These are phyloP conservation scores for Rhododendron griersonianum DNA, from an alignment of 148 eudicot genomes.

Conservation along the genomic window DNA sequence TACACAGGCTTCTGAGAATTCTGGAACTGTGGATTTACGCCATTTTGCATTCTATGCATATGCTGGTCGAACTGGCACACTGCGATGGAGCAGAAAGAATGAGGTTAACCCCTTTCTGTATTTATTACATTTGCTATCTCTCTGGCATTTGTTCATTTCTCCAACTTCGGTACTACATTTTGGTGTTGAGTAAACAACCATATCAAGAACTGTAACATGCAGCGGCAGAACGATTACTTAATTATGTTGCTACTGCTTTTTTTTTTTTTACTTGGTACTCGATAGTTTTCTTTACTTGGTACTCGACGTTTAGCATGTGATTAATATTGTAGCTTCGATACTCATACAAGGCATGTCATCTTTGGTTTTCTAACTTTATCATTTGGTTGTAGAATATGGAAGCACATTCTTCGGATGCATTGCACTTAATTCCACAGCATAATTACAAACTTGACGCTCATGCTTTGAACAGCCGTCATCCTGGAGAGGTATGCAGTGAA, in stretches of 20 bases:
- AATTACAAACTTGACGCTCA: slow-evolving; percentile 98
- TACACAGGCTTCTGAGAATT: slow-evolving; percentile 49
- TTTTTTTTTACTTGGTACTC: background rate
- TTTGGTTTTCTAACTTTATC: slow-evolving; percentile 16
- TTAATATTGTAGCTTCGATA: too few species aligned
- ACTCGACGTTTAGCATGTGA: too few species aligned
- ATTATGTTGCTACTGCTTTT: background rate
- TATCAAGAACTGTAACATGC: background rate
- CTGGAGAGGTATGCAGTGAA: slow-evolving; percentile 74
- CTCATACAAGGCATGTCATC: background rate
- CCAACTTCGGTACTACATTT: background rate
- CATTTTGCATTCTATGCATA: slow-evolving; percentile 96
- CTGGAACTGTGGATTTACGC: slow-evolving; percentile 74
- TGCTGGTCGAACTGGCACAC: slow-evolving; percentile 80
- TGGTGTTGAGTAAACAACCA: background rate
- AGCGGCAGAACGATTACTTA: background rate
- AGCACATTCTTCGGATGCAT: slow-evolving; percentile 62
- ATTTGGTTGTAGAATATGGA: slow-evolving; percentile 56
- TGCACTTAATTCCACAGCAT: slow-evolving; percentile 91
- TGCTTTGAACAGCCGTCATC: slow-evolving; percentile 86
- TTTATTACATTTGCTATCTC: slow-evolving; percentile 2
- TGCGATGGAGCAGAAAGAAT: slow-evolving; percentile 79
- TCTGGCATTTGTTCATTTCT: background rate
- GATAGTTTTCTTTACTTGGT: background rate
- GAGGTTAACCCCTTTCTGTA: slow-evolving; percentile 44